A percentile compares a stretch with the other conserved stretches of the same genome.
phyloP scores from a whole-genome alignment of 177 flowering plant genomes.

The Tripterygium wilfordii region DNA sequence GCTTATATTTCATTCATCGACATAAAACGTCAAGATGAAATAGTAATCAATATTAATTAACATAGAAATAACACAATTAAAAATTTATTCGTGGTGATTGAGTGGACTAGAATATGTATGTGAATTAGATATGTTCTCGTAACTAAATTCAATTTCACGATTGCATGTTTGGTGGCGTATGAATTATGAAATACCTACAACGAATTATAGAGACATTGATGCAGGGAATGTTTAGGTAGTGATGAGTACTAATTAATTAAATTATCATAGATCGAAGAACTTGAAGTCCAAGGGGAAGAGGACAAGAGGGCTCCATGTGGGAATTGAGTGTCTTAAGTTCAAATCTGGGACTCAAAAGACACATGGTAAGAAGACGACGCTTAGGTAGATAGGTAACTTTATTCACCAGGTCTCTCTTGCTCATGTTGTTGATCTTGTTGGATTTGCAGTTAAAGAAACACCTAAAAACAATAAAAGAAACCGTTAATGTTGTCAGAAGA shows the following conservation, averaged over 20 bases:
- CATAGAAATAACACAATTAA: too few species aligned
- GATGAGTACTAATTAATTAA: not conserved
- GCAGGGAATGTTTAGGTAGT: not conserved
- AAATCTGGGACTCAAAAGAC: slow-evolving; percentile 6
- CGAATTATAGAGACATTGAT: too few species aligned
- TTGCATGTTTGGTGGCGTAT: too few species aligned
- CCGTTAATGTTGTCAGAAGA: slow-evolving; percentile 22
- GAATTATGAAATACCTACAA: too few species aligned
- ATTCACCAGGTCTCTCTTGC: slow-evolving; percentile 11
- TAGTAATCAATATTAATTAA: too few species aligned
- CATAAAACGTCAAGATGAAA: too few species aligned
- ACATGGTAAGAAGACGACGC: not conserved
- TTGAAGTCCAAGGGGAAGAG: slow-evolving; percentile 29
- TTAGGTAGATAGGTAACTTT: slow-evolving; percentile 8
- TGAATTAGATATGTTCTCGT: too few species aligned
- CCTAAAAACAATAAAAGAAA: slow-evolving; percentile 11
- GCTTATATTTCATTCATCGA: too few species aligned
- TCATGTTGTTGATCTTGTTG: not conserved
- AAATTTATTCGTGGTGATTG: too few species aligned
- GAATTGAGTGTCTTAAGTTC: slow-evolving; percentile 8
- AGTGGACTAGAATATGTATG: too few species aligned
- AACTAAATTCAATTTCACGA: too few species aligned
- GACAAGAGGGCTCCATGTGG: slow-evolving; percentile 38
- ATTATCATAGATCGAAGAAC: not conserved
- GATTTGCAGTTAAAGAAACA: too few species aligned